These are phyloP conservation scores for Cicer pinnatifidum DNA, from an alignment of 306 rosid species.

Conservation along the genomic window DNA sequence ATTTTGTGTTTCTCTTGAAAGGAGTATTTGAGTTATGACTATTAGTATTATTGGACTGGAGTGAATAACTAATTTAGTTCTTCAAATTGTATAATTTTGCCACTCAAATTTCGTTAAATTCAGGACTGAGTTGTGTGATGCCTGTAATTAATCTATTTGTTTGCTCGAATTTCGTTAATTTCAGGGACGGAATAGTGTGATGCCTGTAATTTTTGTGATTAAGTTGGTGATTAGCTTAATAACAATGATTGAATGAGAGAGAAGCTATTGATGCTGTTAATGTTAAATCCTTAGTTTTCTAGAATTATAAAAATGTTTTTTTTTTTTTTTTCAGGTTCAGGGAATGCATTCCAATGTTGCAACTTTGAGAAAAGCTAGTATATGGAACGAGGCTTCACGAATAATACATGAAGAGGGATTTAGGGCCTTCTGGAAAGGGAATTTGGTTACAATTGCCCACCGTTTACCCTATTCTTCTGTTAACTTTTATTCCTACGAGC, in stretches of 20 bases:
- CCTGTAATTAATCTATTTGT: no score
- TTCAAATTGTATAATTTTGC: not conserved
- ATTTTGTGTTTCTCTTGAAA: not conserved
- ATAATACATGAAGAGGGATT: conserved; percentile 88
- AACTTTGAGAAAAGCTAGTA: conserved; percentile 71
- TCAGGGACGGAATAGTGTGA: not conserved
- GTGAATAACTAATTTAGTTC: not conserved
- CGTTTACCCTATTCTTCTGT: conserved; percentile 94
- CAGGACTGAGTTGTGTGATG: not conserved
- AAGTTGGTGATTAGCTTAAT: not conserved
- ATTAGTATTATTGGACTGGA: not conserved
- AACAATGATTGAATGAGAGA: not conserved
- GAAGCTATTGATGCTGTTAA: not conserved
- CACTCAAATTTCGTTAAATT: not conserved
- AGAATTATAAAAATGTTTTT: conserved; percentile 2
- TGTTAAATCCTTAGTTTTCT: conserved; percentile 1
- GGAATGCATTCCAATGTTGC: conserved; percentile 95
- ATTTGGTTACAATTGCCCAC: conserved; percentile 93
- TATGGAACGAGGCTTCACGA: conserved; percentile 95
- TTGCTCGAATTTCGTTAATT: not conserved
- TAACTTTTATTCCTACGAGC: conserved; percentile 90
- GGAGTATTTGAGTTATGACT: not conserved
- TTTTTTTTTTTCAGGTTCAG: conserved; percentile 67
- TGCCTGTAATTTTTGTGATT: not conserved
- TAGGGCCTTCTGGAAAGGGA: conserved; percentile 98